Evolutionary conservation across 148 eudicot genomes (phyloP), one percentile per base, ranked within the genome.

Genomic region (Polygonum aviculare): DNA sequence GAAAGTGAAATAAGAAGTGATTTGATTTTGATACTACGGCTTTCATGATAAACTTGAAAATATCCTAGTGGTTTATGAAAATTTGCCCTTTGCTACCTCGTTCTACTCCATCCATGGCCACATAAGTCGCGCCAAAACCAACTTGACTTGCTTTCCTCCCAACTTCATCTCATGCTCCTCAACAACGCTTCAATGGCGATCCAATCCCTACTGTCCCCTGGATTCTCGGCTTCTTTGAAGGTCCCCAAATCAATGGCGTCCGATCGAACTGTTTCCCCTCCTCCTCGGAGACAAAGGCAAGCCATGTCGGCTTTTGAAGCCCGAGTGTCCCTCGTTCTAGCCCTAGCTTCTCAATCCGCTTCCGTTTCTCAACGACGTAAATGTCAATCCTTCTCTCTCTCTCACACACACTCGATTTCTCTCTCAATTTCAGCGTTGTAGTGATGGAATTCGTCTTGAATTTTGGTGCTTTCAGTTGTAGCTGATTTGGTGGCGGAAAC

Each of bases 271-370:
- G 48, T n/a, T 6, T 75, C 67, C 60, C 60, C 71, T 52, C 14
- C 22, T 79, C 35, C 77, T 26, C 74, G 73, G 26, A 47, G 31
- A 41, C 74, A 12, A 52, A 70, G 82, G 40, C 36, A 11, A 63
- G 79, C 35, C 70, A 80, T 82, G 77, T 90, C 95, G 2, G 85
- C 91, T 38, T 75, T 80, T 38, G 96, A 92, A 82, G 83, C 96
- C 80, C 92, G 97, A 33, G 38, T 90, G 57, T 94, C 98, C 70
- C 98, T 94, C 73, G 83, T 94, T 75, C 50, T 89, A 38, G 96
- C 98, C 72, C 91, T 94, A 44, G 93, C 97, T 49, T 74, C 93
- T 69, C 98, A 94, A 74, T 83, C 97, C 57, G 86, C 88, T 55
- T 81, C 96, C 65, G 82, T 87, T 71, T 86, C 97, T 48, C 87